Percentiles rank a stretch among this genome's conserved stretches.
phyloP scores from a whole-genome alignment of 805 yeast species.

The Nematodospora valgi region DNA sequence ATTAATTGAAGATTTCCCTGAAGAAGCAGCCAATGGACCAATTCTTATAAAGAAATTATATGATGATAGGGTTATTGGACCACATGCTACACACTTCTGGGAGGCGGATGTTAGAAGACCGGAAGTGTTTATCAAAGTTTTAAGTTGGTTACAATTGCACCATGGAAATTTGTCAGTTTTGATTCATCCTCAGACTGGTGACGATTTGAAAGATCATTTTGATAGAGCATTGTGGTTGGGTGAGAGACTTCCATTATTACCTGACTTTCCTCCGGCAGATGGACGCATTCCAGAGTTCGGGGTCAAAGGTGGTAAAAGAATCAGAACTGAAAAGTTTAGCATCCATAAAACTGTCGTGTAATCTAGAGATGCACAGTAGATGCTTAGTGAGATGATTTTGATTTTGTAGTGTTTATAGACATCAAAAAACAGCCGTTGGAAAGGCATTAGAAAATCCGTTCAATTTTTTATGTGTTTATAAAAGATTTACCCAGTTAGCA shows the following conservation, averaged over 20 bases:
- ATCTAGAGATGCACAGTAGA: too few species aligned
- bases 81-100: slow-evolving; percentile 31
- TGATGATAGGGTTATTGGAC: slow-evolving; percentile 25
- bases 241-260: slow-evolving; percentile 16
- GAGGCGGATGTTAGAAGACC: slow-evolving; percentile 31
- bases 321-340: slow-evolving; percentile 14
- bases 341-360: slow-evolving; percentile 4
- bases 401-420: background rate
- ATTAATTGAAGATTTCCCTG: slow-evolving; percentile 21
- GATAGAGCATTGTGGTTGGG: slow-evolving; percentile 29
- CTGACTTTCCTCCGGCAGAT: slow-evolving; percentile 9
- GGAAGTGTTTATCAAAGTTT: slow-evolving; percentile 23
- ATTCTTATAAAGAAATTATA: slow-evolving; percentile 24
- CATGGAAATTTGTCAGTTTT: slow-evolving; percentile 29
- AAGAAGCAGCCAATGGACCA: slow-evolving; percentile 22
- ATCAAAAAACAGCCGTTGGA: background rate
- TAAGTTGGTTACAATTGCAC: slow-evolving; percentile 29
- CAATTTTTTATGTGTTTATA: too few species aligned
- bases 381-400: background rate
- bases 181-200: slow-evolving; percentile 33
- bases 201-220: slow-evolving; percentile 26
- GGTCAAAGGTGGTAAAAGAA: slow-evolving; percentile 16
- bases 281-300: slow-evolving; percentile 26
- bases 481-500: too few species aligned
- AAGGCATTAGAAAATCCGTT: background rate